Conservation (phyloP, 768 basidiomycete species). For the Termitomyces sp. region DNA sequence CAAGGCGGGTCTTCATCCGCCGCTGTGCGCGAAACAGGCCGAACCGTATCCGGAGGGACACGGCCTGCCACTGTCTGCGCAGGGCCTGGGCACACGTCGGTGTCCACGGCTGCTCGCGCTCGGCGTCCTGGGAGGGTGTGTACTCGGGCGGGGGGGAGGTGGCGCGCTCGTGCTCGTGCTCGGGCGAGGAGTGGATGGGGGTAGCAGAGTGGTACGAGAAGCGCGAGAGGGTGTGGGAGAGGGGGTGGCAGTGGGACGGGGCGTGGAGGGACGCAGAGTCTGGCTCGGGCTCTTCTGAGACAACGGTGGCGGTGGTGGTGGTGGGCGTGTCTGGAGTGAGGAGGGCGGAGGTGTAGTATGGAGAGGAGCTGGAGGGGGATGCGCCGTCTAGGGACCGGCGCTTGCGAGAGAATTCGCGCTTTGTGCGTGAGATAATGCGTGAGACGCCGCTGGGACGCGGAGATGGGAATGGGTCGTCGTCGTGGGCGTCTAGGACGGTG, state of each 20-base stretch:
- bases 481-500: slow-evolving; percentile 23
- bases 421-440: slow-evolving; percentile 15
- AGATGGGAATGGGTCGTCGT: slow-evolving; percentile 14
- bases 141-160: not conserved
- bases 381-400: slow-evolving; percentile 12
- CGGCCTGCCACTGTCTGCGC: slow-evolving; percentile 56
- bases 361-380: not conserved
- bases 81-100: slow-evolving; percentile 55
- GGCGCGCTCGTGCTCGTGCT: not conserved
- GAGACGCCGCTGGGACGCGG: slow-evolving; percentile 20
- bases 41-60: slow-evolving; percentile 51
- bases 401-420: slow-evolving; percentile 10
- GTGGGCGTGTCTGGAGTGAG: slow-evolving; percentile 6
- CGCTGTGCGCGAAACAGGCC: slow-evolving; percentile 46
- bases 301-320: not conserved
- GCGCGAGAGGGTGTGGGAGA: slow-evolving; percentile 2
- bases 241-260: slow-evolving; percentile 1
- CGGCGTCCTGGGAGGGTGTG: slow-evolving; percentile 7
- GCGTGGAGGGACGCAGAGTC: not conserved
- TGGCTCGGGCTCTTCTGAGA: not conserved
- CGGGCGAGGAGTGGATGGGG: not conserved
- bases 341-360: slow-evolving; percentile 7
- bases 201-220: not conserved
- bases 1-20: slow-evolving; percentile 25
- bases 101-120: slow-evolving; percentile 27